Percentiles rank a stretch among this genome's conserved stretches.
These are phyloP conservation scores for Ceratocystis cacaofunesta DNA, from an alignment of 2,329 filamentous ascomycete species.

Conservation along the genomic window DNA sequence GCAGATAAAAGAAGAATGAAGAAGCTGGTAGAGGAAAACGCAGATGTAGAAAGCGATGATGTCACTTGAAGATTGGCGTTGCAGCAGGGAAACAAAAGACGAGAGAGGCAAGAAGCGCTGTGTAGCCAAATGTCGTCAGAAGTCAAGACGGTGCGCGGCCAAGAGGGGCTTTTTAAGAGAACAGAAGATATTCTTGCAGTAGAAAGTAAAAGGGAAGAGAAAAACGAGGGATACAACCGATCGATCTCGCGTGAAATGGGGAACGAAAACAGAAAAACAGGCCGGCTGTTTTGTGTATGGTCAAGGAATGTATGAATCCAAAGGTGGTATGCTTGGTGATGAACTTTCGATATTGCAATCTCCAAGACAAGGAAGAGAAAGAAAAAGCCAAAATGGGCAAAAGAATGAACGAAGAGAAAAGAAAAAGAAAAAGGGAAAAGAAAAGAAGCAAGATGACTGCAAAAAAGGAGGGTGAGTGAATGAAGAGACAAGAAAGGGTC, in stretches of 20 bases:
- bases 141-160: neutral
- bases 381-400: constrained; percentile 10
- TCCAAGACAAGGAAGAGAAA: neutral
- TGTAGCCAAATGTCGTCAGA: neutral
- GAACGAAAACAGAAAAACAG: neutral
- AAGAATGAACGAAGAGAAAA: neutral
- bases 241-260: constrained; percentile 4
- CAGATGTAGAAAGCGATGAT: neutral
- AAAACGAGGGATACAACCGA: neutral
- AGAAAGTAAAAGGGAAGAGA: neutral
- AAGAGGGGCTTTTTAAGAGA: neutral
- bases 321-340: neutral
- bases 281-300: neutral
- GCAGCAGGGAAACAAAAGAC: neutral
- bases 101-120: neutral
- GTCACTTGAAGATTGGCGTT: neutral
- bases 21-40: neutral
- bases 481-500: neutral
- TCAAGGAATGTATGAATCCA: neutral
- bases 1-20: neutral
- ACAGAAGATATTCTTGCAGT: neutral
- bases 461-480: constrained; percentile 1
- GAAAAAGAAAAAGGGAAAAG: constrained; percentile 1
- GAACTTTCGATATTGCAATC: neutral
- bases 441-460: constrained; percentile 6